Conservation (phyloP, 2,329 filamentous ascomycete species). For the Colletotrichum chlorophyti region DNA sequence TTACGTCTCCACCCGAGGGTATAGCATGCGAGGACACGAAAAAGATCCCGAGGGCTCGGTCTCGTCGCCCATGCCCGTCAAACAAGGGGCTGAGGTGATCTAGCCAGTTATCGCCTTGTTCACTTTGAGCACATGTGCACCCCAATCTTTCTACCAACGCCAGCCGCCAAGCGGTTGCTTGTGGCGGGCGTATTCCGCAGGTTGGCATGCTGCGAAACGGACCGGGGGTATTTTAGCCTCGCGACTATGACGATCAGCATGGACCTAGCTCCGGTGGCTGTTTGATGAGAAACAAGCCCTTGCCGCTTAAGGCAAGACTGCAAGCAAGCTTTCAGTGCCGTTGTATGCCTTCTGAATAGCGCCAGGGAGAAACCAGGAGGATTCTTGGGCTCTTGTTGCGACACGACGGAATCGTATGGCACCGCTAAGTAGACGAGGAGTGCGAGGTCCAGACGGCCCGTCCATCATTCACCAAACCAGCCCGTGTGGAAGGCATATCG, state of each 20-base stretch:
- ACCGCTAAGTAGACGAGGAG: too few relatives aligned
- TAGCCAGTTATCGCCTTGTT: not conserved
- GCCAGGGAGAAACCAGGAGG: not conserved
- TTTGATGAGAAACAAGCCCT: slow-evolving; percentile 16
- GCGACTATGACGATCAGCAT: slow-evolving; percentile 11
- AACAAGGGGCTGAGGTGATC: not conserved
- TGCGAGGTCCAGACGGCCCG: too few relatives aligned
- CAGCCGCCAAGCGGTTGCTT: not conserved
- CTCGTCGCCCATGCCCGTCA: too few relatives aligned
- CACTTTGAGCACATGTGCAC: not conserved
- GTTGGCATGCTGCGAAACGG: not conserved
- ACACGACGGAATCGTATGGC: too few relatives aligned
- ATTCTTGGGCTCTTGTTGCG: not conserved
- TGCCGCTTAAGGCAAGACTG: slow-evolving; percentile 8
- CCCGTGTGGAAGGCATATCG: too few relatives aligned
- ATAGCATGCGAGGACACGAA: not conserved
- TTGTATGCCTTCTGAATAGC: slow-evolving; percentile 16
- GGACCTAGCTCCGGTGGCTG: slow-evolving; percentile 11
- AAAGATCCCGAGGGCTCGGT: too few relatives aligned
- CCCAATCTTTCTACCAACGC: not conserved
- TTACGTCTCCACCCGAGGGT: too few relatives aligned
- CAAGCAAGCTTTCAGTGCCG: slow-evolving; percentile 1
- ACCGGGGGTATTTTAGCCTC: slow-evolving; percentile 5
- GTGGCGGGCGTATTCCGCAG: slow-evolving; percentile 14
- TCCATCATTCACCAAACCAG: too few relatives aligned